Conservation (phyloP, 2,329 filamentous ascomycete genomes). For the Colletotrichum sp. region DNA sequence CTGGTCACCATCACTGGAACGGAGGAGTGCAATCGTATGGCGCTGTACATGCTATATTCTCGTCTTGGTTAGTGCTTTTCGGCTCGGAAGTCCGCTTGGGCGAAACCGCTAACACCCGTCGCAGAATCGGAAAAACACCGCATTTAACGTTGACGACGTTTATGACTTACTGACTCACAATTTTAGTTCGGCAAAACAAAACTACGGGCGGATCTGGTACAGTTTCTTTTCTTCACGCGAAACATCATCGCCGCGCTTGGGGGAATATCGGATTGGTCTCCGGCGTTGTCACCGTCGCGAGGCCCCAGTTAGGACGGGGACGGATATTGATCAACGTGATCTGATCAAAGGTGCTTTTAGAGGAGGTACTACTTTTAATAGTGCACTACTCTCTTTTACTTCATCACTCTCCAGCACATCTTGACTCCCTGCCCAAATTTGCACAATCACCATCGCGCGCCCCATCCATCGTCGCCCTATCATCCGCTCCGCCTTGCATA, state of each 20-base stretch:
- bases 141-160: slow-evolving; percentile 33
- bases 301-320: slow-evolving; percentile 12
- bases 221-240: slow-evolving; percentile 18
- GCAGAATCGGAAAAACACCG: slow-evolving; percentile 52
- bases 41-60: slow-evolving; percentile 98
- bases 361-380: slow-evolving; percentile 24
- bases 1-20: slow-evolving; percentile 97
- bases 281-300: slow-evolving; percentile 1
- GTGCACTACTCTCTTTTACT: slow-evolving; percentile 23
- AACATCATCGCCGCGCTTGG: slow-evolving; percentile 15
- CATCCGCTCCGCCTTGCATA: not conserved
- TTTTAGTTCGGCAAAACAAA: slow-evolving; percentile 23
- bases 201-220: slow-evolving; percentile 19
- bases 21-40: slow-evolving; percentile 99
- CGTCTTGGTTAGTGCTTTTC: slow-evolving; percentile 75
- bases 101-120: slow-evolving; percentile 28
- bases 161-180: slow-evolving; percentile 23
- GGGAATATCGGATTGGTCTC: slow-evolving; percentile 11
- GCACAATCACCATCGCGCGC: slow-evolving; percentile 12
- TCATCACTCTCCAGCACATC: slow-evolving; percentile 13
- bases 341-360: slow-evolving; percentile 21
- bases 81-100: not conserved
- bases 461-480: not conserved
- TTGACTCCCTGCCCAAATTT: slow-evolving; percentile 17
- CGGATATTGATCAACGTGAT: slow-evolving; percentile 12